These are phyloP conservation scores for Neonothopanus nambi DNA, from an alignment of 1,284 basidiomycete species.

Conservation along the genomic window DNA sequence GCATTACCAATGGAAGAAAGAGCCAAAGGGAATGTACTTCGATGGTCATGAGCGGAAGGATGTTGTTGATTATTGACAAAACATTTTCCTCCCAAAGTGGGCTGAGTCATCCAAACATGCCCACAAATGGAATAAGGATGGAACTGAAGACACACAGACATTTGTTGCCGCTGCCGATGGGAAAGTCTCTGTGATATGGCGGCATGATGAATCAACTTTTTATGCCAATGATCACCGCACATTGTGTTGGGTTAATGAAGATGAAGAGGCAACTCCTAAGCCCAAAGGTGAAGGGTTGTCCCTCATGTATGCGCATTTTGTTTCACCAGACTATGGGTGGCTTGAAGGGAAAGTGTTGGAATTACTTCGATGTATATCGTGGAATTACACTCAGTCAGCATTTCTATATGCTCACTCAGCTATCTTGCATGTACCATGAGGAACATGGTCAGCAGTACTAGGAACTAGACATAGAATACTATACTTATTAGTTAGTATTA, in stretches of 20 bases:
- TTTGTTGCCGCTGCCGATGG: neutral
- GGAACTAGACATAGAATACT: too few species aligned
- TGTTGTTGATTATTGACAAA: constrained; percentile 18
- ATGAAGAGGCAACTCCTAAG: constrained; percentile 14
- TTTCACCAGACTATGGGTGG: constrained; percentile 22
- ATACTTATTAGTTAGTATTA: too few species aligned
- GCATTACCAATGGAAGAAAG: constrained; percentile 24
- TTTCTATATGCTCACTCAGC: too few species aligned
- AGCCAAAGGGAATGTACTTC: constrained; percentile 24
- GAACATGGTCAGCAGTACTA: too few species aligned
- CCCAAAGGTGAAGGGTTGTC: constrained; percentile 26
- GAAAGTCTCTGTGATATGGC: constrained; percentile 23
- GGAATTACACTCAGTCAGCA: too few species aligned
- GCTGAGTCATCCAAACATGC: constrained; percentile 12
- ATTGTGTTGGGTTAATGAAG: constrained; percentile 22
- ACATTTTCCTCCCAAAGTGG: constrained; percentile 23
- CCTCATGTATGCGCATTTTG: constrained; percentile 27
- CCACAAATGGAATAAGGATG: constrained; percentile 8
- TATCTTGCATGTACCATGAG: too few species aligned
- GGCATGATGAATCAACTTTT: constrained; percentile 30
- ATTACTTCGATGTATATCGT: too few species aligned
- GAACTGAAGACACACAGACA: neutral
- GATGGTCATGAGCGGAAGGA: constrained; percentile 30
- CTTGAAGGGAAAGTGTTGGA: too few species aligned
- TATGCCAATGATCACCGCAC: constrained; percentile 28